phyloP scores from a whole-genome alignment of 2,329 filamentous ascomycete genomes.

The Talaromyces sp. region DNA sequence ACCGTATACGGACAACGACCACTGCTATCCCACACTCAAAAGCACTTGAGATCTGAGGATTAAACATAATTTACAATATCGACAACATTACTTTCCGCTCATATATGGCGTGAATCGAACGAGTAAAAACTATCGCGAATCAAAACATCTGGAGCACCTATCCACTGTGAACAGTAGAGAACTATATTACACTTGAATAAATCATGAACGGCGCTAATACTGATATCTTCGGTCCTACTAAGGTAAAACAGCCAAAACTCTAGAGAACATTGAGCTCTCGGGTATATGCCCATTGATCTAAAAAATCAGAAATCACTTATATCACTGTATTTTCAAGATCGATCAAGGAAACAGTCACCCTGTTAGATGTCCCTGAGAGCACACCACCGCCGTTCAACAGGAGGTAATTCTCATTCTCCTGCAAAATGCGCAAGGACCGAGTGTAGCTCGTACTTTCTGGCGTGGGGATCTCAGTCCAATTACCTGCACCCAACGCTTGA shows the following conservation, averaged over 20 bases:
- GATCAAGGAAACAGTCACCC: not conserved
- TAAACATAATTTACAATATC: not conserved
- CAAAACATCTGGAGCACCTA: not conserved
- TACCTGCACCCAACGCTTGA: not conserved
- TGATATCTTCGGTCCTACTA: no score
- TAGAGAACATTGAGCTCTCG: no score
- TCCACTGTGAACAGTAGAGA: not conserved
- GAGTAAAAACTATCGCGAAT: no score
- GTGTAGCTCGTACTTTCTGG: not conserved
- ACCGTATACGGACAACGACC: not conserved
- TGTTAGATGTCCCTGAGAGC: not conserved
- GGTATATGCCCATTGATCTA: not conserved
- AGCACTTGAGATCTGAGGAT: not conserved
- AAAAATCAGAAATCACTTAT: not conserved
- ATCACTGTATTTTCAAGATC: not conserved
- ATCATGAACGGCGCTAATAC: no score
- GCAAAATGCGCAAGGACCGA: not conserved
- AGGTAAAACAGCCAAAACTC: no score
- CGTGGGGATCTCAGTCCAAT: not conserved
- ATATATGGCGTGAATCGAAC: not conserved
- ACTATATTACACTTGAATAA: no score
- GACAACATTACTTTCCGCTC: not conserved
- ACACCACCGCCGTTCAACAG: not conserved
- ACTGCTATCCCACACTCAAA: not conserved
- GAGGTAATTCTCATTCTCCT: not conserved